Percentiles rank a stretch among this genome's conserved stretches.
phyloP scores from a whole-genome alignment of 1,139 yeast species.

The Hemisphaericaspora xylofermentans region DNA sequence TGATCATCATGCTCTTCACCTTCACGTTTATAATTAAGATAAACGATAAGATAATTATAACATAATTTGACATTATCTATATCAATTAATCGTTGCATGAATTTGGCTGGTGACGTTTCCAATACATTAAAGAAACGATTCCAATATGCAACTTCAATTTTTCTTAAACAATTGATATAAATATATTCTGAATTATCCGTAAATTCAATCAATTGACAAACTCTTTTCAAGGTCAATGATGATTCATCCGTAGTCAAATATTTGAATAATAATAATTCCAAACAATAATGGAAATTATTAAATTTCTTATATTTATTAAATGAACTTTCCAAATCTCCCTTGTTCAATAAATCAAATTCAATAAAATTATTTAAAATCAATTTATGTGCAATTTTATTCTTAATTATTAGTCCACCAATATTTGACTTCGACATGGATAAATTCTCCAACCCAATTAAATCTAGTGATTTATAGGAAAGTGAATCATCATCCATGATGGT shows the following conservation, averaged over 20 bases:
- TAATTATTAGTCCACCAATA: conserved; percentile 20
- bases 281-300: conserved; percentile 36
- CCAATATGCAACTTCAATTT: conserved; percentile 46
- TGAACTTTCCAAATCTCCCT: conserved; percentile 18
- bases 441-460: conserved; percentile 38
- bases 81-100: conserved; percentile 38
- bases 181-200: conserved; percentile 31
- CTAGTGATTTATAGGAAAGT: conserved; percentile 17
- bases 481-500: conserved; percentile 7
- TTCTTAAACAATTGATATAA: conserved; percentile 43
- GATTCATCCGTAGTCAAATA: conserved; percentile 25
- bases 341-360: conserved; percentile 36
- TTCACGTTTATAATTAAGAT: conserved; percentile 41
- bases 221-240: conserved; percentile 18
- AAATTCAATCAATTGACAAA: conserved; percentile 31
- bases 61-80: conserved; percentile 39
- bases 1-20: conserved; percentile 18
- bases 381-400: conserved; percentile 29
- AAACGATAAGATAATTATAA: conserved; percentile 43
- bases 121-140: conserved; percentile 33
- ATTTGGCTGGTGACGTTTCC: conserved; percentile 37
- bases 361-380: conserved; percentile 39
- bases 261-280: conserved; percentile 40
- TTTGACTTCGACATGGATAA: conserved; percentile 21
- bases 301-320: conserved; percentile 28